A percentile compares a stretch with the other conserved stretches of the same genome.
Conservation (phyloP, 805 yeast species). For the Pichia membranifaciens region DNA sequence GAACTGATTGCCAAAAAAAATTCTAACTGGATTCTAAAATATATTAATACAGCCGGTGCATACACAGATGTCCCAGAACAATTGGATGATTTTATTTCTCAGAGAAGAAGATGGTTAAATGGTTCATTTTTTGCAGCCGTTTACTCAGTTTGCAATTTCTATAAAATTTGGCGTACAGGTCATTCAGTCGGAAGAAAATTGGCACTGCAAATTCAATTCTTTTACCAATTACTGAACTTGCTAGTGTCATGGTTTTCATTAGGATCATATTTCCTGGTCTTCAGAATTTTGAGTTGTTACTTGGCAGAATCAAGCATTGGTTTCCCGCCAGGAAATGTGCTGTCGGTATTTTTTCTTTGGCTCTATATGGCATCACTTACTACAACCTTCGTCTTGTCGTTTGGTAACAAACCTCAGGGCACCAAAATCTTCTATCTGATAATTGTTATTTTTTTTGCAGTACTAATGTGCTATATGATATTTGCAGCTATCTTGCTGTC, state of each 20-base stretch:
- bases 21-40: slow-evolving; percentile 71
- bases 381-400: slow-evolving; percentile 80
- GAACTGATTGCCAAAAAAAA: slow-evolving; percentile 84
- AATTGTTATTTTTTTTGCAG: slow-evolving; percentile 75
- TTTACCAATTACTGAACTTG: slow-evolving; percentile 69
- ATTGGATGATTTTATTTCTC: slow-evolving; percentile 80
- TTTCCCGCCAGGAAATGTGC: slow-evolving; percentile 67
- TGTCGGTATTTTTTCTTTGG: slow-evolving; percentile 81
- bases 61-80: slow-evolving; percentile 94
- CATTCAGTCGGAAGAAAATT: slow-evolving; percentile 67
- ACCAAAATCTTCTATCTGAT: slow-evolving; percentile 71
- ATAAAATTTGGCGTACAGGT: slow-evolving; percentile 69
- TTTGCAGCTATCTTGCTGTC: slow-evolving; percentile 84
- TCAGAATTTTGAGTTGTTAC: slow-evolving; percentile 77
- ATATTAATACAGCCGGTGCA: slow-evolving; percentile 84
- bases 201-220: slow-evolving; percentile 67
- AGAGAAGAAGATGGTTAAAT: slow-evolving; percentile 94
- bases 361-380: slow-evolving; percentile 73
- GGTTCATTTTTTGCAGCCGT: slow-evolving; percentile 95
- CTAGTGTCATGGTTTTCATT: slow-evolving; percentile 89
- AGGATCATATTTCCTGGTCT: slow-evolving; percentile 85
- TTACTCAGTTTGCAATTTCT: slow-evolving; percentile 75
- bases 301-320: slow-evolving; percentile 57
- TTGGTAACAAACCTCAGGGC: slow-evolving; percentile 93
- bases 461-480: slow-evolving; percentile 82